These are phyloP conservation scores for Mucor piriformis DNA, from an alignment of 371 early-diverging fungal species.

Conservation along the genomic window DNA sequence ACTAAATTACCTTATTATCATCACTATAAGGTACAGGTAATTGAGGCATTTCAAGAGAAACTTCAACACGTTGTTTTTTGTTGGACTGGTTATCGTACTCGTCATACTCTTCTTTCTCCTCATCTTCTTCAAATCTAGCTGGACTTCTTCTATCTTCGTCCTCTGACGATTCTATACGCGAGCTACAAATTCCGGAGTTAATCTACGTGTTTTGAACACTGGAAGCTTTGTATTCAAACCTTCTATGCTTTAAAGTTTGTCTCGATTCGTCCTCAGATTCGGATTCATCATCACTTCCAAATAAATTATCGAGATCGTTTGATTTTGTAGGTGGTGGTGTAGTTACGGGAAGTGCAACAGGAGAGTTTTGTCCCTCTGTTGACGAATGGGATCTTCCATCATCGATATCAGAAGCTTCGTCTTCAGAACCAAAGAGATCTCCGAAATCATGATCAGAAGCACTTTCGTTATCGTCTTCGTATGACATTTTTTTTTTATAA, in stretches of 20 bases:
- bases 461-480: conserved; percentile 12
- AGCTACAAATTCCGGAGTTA: not conserved
- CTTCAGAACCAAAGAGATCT: conserved; percentile 54
- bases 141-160: conserved; percentile 21
- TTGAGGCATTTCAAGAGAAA: conserved; percentile 40
- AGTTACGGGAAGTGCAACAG: not conserved
- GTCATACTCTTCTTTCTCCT: conserved; percentile 23
- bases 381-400: conserved; percentile 37
- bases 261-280: conserved; percentile 55
- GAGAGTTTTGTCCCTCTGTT: conserved; percentile 17
- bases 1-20: conserved; percentile 44
- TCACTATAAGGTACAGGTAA: conserved; percentile 41
- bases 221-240: no score
- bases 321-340: conserved; percentile 1
- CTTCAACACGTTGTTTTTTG: conserved; percentile 40
- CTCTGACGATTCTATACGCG: conserved; percentile 12
- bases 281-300: conserved; percentile 43
- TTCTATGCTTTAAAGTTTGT: conserved; percentile 40
- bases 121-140: conserved; percentile 6
- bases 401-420: conserved; percentile 53
- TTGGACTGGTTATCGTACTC: conserved; percentile 32
- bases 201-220: no score
- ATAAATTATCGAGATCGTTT: conserved; percentile 26
- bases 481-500: conserved; percentile 14
- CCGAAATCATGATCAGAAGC: conserved; percentile 39